A percentile compares a stretch with the other conserved stretches of the same genome.
phyloP scores from a whole-genome alignment of 371 early-diverging fungal genomes.

The Mucor racemosus region DNA sequence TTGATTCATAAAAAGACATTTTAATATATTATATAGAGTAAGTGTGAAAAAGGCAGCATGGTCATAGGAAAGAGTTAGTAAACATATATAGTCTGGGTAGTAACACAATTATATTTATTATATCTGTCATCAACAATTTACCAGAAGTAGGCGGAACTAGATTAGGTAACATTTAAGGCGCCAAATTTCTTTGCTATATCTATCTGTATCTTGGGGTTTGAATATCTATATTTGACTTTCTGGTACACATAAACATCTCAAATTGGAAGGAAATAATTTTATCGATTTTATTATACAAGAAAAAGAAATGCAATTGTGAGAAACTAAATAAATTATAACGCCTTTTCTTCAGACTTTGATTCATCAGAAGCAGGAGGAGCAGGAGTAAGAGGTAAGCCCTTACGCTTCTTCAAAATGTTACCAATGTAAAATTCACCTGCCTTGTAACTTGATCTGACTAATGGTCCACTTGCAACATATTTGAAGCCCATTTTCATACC shows the following conservation, averaged over 20 bases:
- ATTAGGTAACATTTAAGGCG: conserved; percentile 4
- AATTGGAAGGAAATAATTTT: not conserved
- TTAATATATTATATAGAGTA: not conserved
- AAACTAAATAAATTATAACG: conserved; percentile 9
- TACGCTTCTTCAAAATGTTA: conserved; percentile 76
- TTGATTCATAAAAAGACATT: conserved; percentile 21
- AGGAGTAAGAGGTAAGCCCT: conserved; percentile 38
- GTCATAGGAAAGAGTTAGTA: not conserved
- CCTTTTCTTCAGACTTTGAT: conserved; percentile 1
- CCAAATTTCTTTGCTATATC: not conserved
- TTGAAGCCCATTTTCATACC: conserved; percentile 91
- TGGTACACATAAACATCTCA: conserved; percentile 1
- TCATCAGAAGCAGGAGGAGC: not conserved
- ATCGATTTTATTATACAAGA: conserved; percentile 8
- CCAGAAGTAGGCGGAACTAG: conserved; percentile 1
- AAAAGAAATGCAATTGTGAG: not conserved
- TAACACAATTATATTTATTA: conserved; percentile 3
- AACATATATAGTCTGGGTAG: not conserved
- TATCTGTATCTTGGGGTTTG: not conserved
- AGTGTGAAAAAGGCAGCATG: not conserved
- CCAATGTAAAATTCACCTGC: conserved; percentile 98
- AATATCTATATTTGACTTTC: not conserved
- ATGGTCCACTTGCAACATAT: conserved; percentile 95
- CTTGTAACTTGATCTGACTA: conserved; percentile 96
- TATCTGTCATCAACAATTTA: conserved; percentile 6